Conservation (phyloP, 1,139 yeast species). For the Suhomyces maxii region DNA sequence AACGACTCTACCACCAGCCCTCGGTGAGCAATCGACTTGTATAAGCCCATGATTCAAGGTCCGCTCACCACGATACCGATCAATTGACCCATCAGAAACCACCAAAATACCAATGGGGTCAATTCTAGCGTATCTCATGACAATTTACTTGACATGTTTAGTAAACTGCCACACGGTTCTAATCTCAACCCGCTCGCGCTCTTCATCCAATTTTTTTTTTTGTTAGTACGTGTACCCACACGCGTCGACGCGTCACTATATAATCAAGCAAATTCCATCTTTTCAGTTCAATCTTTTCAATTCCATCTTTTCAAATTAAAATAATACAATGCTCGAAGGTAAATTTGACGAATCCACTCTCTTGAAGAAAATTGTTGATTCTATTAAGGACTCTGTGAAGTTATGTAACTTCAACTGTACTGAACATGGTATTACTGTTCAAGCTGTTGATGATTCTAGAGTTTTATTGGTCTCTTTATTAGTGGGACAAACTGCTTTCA, state of each 20-base stretch:
- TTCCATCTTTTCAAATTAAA: not conserved
- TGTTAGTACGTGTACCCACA: not conserved
- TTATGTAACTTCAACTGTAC: conserved; percentile 96
- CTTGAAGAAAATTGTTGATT: conserved; percentile 87
- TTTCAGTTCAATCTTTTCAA: not conserved
- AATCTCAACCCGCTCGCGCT: too few species aligned
- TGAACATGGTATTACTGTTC: conserved; percentile 91
- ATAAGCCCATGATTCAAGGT: too few species aligned
- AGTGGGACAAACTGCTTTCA: conserved; percentile 88
- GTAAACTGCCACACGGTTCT: too few species aligned
- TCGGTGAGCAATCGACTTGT: too few species aligned
- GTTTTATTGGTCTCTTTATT: conserved; percentile 86
- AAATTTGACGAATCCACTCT: conserved; percentile 91
- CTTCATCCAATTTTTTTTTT: too few species aligned
- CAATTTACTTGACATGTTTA: too few species aligned
- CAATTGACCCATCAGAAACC: too few species aligned
- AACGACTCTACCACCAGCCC: too few species aligned
- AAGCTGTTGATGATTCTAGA: conserved; percentile 97
- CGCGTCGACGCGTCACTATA: conserved; percentile 10
- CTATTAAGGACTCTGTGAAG: conserved; percentile 90
- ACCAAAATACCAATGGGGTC: too few species aligned
- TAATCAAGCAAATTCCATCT: conserved; percentile 1
- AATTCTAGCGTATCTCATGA: too few species aligned
- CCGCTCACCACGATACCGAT: too few species aligned
- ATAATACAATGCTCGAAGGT: conserved; percentile 81